Evolutionary conservation across 1,284 basidiomycete genomes (phyloP), one percentile per base, ranked within the genome.

Genomic region (Ustilago tritici): DNA sequence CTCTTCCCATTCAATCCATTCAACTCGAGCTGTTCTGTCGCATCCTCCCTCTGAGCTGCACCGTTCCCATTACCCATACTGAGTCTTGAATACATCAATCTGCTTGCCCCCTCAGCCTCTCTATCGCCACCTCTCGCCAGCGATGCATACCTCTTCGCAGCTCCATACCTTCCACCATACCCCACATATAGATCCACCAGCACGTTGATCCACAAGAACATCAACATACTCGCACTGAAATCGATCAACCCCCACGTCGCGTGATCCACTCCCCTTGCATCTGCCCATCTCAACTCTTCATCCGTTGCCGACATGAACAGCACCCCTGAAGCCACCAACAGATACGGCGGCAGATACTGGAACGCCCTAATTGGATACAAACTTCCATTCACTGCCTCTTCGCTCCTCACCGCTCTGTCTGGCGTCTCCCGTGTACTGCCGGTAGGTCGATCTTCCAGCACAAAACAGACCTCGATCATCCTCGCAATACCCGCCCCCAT

Each of bases 391-490:
- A 68, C 47, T 15, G 67, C 67, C 36, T 63, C 60, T 2, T 65
- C 52, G 50, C 47, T 49, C 2, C 65, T 63, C 15, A 40, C 47
- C 4, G 65, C 28, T 6, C 31, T 56, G 10, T 60, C 36, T 5
- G 60, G 65, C 17, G 54, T 46, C n/a, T 65, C 68, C 11, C 50
- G 41, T 1, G 65, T 63, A n/a, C 64, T 49, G 14, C 83, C 84
- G 0, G 83, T 84, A 3, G 82, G 85, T 34, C 78, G 65, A 57
- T 89, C 89, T 23, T 87, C 78, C 6, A 90, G 85, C 9, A 90
- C 87, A 72, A 95, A 95, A 87, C 92, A 95, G 28, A 98, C 90
- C 85, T 98, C 95, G 66, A 96, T 87, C 65, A 97, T 90, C 41
- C 95, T 91, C 0, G 93, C 87, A 10, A 93, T 74, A 15, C 94